A percentile compares a stretch with the other conserved stretches of the same genome.
Evolutionary conservation across 257 asterid genomes (phyloP).

Genomic region (Salvia hispanica): DNA sequence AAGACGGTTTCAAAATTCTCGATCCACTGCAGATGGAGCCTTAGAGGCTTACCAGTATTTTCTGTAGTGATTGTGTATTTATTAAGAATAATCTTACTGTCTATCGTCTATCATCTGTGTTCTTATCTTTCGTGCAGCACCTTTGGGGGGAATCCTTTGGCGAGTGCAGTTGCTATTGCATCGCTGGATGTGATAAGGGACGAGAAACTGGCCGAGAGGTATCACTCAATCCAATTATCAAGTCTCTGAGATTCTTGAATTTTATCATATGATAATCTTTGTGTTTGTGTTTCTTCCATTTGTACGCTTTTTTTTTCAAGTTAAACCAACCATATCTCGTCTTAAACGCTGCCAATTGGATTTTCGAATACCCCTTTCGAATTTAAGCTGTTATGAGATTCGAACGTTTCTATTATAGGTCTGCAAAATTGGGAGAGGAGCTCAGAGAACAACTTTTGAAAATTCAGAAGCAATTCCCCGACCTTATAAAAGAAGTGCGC

Average conservation of each 20-base stretch:
- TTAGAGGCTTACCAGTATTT: too few species aligned
- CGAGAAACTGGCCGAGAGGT: slow-evolving; percentile 89
- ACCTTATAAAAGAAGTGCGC: slow-evolving; percentile 74
- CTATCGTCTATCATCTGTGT: not conserved
- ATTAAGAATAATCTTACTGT: not conserved
- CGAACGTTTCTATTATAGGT: slow-evolving; percentile 39
- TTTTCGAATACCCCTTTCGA: not conserved
- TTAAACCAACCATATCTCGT: not conserved
- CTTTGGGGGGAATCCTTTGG: slow-evolving; percentile 95
- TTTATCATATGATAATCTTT: not conserved
- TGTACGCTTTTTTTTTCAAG: not conserved
- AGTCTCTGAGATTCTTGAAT: not conserved
- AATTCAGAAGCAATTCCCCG: slow-evolving; percentile 68
- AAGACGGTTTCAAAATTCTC: not conserved
- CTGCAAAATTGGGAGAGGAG: slow-evolving; percentile 73
- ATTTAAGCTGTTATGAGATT: not conserved
- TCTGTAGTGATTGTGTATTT: too few species aligned
- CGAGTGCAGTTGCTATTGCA: slow-evolving; percentile 94
- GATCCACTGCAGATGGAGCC: too few species aligned
- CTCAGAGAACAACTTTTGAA: slow-evolving; percentile 60
- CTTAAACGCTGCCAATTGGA: not conserved
- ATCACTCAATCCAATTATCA: not conserved
- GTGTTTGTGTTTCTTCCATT: not conserved
- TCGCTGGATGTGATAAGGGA: slow-evolving; percentile 77
- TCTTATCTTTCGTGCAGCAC: slow-evolving; percentile 54